These are phyloP conservation scores for Boletus reticulatus DNA, from an alignment of 768 basidiomycete species.

Conservation along the genomic window DNA sequence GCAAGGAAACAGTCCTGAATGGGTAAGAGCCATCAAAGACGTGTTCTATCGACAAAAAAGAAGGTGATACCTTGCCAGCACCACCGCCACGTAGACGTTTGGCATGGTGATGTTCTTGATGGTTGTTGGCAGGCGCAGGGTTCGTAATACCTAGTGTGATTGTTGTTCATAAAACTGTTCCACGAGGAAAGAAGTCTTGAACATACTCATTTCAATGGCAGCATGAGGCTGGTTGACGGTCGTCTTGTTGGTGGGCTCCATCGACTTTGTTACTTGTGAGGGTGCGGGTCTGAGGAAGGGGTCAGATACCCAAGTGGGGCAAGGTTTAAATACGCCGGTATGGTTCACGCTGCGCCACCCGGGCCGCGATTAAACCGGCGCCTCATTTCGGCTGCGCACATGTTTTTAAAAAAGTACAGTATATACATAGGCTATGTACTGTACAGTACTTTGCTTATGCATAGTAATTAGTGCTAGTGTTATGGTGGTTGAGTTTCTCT, in stretches of 20 bases:
- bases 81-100: conserved; percentile 70
- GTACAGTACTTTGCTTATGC: no score
- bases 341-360: no score
- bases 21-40: not conserved
- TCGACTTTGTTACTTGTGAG: conserved; percentile 28
- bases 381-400: not conserved
- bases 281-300: conserved; percentile 3
- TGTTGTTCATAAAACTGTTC: not conserved
- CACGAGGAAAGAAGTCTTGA: not conserved
- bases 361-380: not conserved
- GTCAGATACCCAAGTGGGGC: not conserved
- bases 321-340: conserved; percentile 20
- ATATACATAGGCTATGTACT: no score
- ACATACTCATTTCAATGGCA: conserved; percentile 62
- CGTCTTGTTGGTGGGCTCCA: conserved; percentile 31
- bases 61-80: conserved; percentile 52
- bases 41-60: not conserved
- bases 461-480: no score
- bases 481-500: no score
- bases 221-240: conserved; percentile 58
- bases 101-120: conserved; percentile 43
- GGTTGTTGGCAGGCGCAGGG: conserved; percentile 40
- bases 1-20: conserved; percentile 66
- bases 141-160: conserved; percentile 42
- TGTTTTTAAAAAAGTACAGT: no score